Base-by-base conservation (phyloP, 148 eudicot species). In the Euryodendron excelsum region DNA sequence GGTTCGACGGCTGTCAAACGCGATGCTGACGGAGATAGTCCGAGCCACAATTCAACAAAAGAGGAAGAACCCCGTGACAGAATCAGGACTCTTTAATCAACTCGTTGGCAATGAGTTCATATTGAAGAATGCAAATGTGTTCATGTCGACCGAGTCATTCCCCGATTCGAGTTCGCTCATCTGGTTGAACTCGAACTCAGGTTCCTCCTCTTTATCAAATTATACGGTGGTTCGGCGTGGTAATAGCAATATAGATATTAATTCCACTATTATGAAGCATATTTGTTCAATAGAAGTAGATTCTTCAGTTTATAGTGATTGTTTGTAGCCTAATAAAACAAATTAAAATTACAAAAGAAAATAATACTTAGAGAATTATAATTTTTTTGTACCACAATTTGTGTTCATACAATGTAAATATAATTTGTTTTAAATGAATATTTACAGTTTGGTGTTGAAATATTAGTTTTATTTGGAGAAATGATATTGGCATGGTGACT, bases 21-120 rank as follows among this genome's bases (percentile, higher is more conserved):
- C 88, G 5, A 86, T 90, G 80, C 41, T 91, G 77, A 90, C 83
- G 1, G 89, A 90, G 34, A 94, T 94, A 1, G 96, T 88, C 2
- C 74, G 94, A 4, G 77, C 53, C 3, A 75, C 88, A 4, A 81
- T 82, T 0, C 94, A 86, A 15, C 87, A 79, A 78, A 89, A 85
- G 75, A 87, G 85, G 63, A 91, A 84, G 80, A 85, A 75, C 81
- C 27, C 88, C 69, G 86, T 91, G 28, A 78, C 86, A 5, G 98
- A 93, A 88, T 83, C 90, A 9, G 83, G 80, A 1, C 56, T 93
- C 33, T 80, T 93, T 64, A 89, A 79, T 79, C 91, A 90, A 75
- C 90, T 93, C 80, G 86, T 85, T 39, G 85, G 82, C 28, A 89
- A 81, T 25, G 90, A 83, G 60, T 87, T 77, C 37, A 5, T 89